Evolutionary conservation across 2,329 filamentous ascomycete species (phyloP), one percentile per base, ranked within the genome.

Genomic region (Aspergillus neotritici): DNA sequence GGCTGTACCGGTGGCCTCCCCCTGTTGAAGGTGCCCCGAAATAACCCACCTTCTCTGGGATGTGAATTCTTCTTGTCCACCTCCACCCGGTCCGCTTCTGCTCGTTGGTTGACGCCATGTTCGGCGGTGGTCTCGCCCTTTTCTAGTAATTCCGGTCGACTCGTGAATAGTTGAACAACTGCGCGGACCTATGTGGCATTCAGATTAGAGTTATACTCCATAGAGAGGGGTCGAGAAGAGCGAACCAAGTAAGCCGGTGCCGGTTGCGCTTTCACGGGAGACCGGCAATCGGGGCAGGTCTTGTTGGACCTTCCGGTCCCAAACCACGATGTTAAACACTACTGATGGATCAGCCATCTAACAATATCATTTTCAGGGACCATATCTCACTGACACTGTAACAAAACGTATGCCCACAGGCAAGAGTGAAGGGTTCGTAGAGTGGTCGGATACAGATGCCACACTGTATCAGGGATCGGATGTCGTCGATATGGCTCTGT

Each of bases 391-490:
- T 62, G 51, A 80, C 77, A 34, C 76, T 79, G 59, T 86, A 86
- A 66, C 83, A 86, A 63, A 84, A 86, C 5, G 82, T 85, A 61
- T 86, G 83, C 3, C 83, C 83, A 55, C 83, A 86, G 5, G 72
- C 72, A 40, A 85, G 73, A 13, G 79, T 82, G 64, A 80, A 86
- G 2, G 83, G 83, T 62, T 86, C 82, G 64, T 84, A 85, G 38
- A 86, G 73, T 37, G 82, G 74, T 43, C 78, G 75, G 52, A 83
- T 77, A 63, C 83, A 86, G 49, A 86, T 81, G 50, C 81, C 80
- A 67, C 83, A 86, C 44, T 79, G 81, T 54, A 83, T 68, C 28
- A 83, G 70, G 25, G 65, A 67, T 51, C 80, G 74, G 48, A 86
- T 76, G 52, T 76, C 73, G 53, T 81, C 75, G 35, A 86, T 74